phyloP scores from a whole-genome alignment of 1,284 basidiomycete species.

The Pterulicium gracile region DNA sequence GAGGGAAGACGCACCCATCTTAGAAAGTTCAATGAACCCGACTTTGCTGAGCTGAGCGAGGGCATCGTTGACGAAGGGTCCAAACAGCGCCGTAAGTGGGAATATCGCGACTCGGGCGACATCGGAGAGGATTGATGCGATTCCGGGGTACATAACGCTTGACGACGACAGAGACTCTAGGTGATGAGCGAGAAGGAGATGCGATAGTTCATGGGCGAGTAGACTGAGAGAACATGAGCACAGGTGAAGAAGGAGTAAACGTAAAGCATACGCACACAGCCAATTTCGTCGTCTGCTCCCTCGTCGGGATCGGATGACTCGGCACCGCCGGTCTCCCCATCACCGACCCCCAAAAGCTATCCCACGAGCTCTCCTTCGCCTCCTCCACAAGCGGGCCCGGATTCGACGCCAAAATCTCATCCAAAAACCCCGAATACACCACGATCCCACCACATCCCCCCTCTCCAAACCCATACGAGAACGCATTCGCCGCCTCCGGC shows the following conservation, averaged over 20 bases:
- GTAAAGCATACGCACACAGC: conserved; percentile 30
- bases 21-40: conserved; percentile 62
- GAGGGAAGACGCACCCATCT: conserved; percentile 20
- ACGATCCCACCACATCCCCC: conserved; percentile 85
- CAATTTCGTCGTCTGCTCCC: conserved; percentile 73
- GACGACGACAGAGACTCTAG: conserved; percentile 79
- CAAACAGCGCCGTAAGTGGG: conserved; percentile 81
- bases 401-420: conserved; percentile 56
- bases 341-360: conserved; percentile 38
- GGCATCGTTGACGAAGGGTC: conserved; percentile 86
- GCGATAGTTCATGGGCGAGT: conserved; percentile 81
- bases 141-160: conserved; percentile 71
- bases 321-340: conserved; percentile 20
- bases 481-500: conserved; percentile 72
- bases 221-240: conserved; percentile 27
- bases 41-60: conserved; percentile 71
- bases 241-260: not conserved
- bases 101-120: conserved; percentile 68
- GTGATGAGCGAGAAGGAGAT: conserved; percentile 81
- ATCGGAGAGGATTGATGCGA: conserved; percentile 69
- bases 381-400: conserved; percentile 18
- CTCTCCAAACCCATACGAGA: conserved; percentile 86
- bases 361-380: conserved; percentile 32
- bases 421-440: conserved; percentile 80
- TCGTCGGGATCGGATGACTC: conserved; percentile 48